Conservation (phyloP, 805 yeast genomes). For the Metschnikowia cerradonensis region DNA sequence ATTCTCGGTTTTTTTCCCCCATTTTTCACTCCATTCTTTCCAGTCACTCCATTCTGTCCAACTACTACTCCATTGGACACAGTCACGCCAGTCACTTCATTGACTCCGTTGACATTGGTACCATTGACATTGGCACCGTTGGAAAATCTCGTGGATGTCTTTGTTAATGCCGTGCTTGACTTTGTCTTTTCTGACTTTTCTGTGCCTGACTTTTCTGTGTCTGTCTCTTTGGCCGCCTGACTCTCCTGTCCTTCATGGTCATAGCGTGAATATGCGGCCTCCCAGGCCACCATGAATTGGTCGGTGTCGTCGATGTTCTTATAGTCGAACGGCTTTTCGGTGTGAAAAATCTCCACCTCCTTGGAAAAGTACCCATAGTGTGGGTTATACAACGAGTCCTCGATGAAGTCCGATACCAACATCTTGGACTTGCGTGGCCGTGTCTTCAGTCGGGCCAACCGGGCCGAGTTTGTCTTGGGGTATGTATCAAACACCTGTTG, state of each 20-base stretch:
- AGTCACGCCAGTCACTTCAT: too few relatives aligned
- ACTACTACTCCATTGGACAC: too few relatives aligned
- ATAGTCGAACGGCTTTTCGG: conserved; percentile 61
- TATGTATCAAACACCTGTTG: conserved; percentile 36
- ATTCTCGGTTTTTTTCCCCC: conserved; percentile 5
- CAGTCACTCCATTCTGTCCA: too few relatives aligned
- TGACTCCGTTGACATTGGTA: too few relatives aligned
- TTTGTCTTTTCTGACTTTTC: too few relatives aligned
- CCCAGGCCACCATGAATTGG: conserved; percentile 68
- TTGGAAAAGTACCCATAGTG: conserved; percentile 77
- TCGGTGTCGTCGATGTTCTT: conserved; percentile 56
- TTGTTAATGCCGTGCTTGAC: too few relatives aligned
- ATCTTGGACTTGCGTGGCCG: conserved; percentile 65
- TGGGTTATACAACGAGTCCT: conserved; percentile 79
- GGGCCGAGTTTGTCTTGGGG: conserved; percentile 33
- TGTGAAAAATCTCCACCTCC: conserved; percentile 74
- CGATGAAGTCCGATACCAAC: conserved; percentile 77
- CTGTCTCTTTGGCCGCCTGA: too few relatives aligned
- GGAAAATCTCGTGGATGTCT: too few relatives aligned
- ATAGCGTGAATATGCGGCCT: conserved; percentile 53
- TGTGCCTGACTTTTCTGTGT: too few relatives aligned
- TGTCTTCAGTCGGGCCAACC: conserved; percentile 27
- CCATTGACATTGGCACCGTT: too few relatives aligned
- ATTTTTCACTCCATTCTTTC: neutral
- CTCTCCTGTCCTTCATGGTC: conserved; percentile 22